These are phyloP conservation scores for Kappamyces sp. DNA, from an alignment of 192 early-diverging fungal species.

Conservation along the genomic window DNA sequence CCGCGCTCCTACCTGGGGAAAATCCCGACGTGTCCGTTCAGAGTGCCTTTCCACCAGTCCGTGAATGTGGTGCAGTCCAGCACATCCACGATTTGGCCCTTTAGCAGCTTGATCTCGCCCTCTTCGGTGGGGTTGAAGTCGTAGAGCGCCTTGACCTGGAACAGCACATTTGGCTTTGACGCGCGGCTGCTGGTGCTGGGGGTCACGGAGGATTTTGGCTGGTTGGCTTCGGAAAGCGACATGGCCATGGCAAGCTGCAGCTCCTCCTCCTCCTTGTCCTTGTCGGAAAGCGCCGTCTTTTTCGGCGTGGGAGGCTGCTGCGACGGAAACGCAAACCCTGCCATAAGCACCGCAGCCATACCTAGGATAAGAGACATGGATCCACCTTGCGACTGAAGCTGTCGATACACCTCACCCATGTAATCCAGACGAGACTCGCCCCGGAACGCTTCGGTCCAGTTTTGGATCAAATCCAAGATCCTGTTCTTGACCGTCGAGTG, in stretches of 20 bases:
- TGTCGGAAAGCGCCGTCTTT: conserved; percentile 55
- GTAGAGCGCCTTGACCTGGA: conserved; percentile 85
- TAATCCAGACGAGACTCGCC: conserved; percentile 71
- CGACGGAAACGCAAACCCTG: conserved; percentile 8
- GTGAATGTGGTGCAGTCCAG: conserved; percentile 86
- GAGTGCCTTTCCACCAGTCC: conserved; percentile 98
- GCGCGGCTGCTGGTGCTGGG: neutral
- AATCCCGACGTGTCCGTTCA: conserved; percentile 82
- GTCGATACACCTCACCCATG: conserved; percentile 36
- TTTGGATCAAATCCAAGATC: conserved; percentile 82
- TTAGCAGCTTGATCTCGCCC: conserved; percentile 84
- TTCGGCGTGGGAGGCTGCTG: conserved; percentile 10
- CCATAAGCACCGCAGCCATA: neutral
- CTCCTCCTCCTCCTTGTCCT: conserved; percentile 92
- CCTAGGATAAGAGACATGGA: neutral
- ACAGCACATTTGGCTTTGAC: conserved; percentile 41
- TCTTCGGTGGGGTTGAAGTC: conserved; percentile 87
- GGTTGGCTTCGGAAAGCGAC: conserved; percentile 60
- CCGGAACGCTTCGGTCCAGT: conserved; percentile 84
- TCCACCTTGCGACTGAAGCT: conserved; percentile 45
- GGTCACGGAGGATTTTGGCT: conserved; percentile 6
- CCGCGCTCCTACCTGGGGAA: conserved; percentile 58
- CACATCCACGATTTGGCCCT: conserved; percentile 85
- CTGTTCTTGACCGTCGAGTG: conserved; percentile 77
- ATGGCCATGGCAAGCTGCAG: conserved; percentile 87